Evolutionary conservation across 176 grass and related monocot genomes (phyloP).

Genomic region (Guadua angustifolia): DNA sequence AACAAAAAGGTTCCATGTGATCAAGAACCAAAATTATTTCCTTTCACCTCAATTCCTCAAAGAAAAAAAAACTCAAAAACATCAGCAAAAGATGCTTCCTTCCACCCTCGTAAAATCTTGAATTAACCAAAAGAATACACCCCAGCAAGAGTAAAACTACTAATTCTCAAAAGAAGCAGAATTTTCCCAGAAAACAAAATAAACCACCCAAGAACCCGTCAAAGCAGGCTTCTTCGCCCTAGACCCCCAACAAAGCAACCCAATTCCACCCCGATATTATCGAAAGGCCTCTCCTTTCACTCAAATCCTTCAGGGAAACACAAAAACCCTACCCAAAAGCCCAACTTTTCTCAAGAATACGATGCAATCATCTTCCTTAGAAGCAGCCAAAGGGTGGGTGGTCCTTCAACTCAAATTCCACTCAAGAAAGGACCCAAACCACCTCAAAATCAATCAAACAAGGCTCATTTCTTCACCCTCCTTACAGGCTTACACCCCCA

Average conservation of each 20-base stretch:
- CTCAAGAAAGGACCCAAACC: neutral
- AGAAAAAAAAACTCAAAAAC: neutral
- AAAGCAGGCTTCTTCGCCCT: neutral
- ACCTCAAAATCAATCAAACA: slow-evolving; percentile 3
- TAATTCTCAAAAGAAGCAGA: neutral
- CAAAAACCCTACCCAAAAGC: neutral
- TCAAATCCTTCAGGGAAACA: neutral
- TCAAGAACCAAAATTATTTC: neutral
- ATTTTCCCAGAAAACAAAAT: neutral
- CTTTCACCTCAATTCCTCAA: neutral
- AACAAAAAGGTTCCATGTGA: neutral
- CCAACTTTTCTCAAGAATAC: neutral
- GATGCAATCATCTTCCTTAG: neutral
- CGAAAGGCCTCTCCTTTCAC: neutral
- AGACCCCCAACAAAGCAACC: neutral
- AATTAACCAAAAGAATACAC: neutral
- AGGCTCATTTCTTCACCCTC: neutral
- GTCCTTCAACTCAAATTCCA: neutral
- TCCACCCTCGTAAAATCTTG: neutral
- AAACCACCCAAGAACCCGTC: neutral
- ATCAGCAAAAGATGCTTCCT: neutral
- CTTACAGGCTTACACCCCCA: neutral
- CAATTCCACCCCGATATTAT: neutral
- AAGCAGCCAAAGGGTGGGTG: neutral
- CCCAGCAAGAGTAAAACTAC: neutral